Base-by-base conservation (phyloP, 768 basidiomycete species). In the Cubamyces sp. region DNA sequence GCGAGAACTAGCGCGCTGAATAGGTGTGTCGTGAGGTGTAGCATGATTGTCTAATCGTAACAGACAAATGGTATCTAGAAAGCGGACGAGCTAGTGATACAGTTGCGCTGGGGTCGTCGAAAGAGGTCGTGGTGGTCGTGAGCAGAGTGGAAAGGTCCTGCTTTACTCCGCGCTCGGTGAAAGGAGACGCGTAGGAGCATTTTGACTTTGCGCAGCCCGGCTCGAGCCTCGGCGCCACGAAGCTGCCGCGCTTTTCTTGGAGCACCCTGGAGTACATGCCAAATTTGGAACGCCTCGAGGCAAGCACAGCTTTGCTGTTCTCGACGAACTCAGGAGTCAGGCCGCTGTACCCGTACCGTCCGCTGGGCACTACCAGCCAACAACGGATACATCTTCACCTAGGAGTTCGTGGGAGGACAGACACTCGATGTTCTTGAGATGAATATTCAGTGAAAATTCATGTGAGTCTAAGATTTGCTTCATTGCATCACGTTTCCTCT, bases 271-370 rank as follows among this genome's bases (percentile, higher is more conserved):
- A 39, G n/a, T 5, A 25, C 14, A 2, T 34, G 23, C 42, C 46
- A 19, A 45, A 57, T 49, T 28, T 49, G 37, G 37, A 19, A 37
- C 48, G 57, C 57, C 57, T 58, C 57, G 57, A 58, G 57, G 49
- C 37, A 9, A n/a, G 34, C 55, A 47, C 57, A 41, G 57, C 39
- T 5, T 26, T 25, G 30, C 25, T 8, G 5, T 47, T 47, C 19
- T 47, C 25, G n/a, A 21, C 45, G n/a, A n/a, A 21, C 11, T 7
- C 19, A 47, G 7, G 45, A 15, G 19, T n/a, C 45, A 43, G 6
- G 45, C 45, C 45, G 21, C 5, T n/a, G n/a, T n/a, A n/a, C n/a
- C n/a, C n/a, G n/a, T n/a, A n/a, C n/a, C n/a, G n/a, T n/a, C n/a
- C n/a, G n/a, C n/a, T n/a, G n/a, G n/a, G n/a, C n/a, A n/a, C n/a